Base-by-base conservation (phyloP, 2,329 filamentous ascomycete species). In the Harringtonia lauricola region DNA sequence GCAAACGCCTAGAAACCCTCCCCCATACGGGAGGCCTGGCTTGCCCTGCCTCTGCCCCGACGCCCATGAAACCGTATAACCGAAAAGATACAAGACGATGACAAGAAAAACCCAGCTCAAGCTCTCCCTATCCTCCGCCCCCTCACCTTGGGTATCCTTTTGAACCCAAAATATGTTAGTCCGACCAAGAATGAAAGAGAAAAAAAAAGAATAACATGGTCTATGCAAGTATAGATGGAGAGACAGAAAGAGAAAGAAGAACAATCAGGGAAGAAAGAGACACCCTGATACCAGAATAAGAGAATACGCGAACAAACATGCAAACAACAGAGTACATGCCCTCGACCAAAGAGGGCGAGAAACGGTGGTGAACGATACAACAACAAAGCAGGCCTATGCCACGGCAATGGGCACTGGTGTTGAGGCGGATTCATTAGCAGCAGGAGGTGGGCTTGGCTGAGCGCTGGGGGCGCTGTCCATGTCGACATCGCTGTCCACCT, bases 381-480 rank as follows among this genome's bases (percentile, higher is more conserved):
- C 10, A 7, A 30, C 22, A 39, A 26, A 8, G 22, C 17, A 38
- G 18, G 39, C 19, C 17, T 19, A 42, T 17, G 43, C 43, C 14
- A 42, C 42, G 10, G 48, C 48, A 4, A 48, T 43, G 15, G 48
- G 38, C 12, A 47, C 41, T 4, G 48, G 38, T 2, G 43, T 36
- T 18, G 43, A 36, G 6, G 39, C n/a, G n/a, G 47, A 34, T 22
- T 47, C 47, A 18, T 33, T 37, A 3, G 49, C 39, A 13, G 39
- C 14, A 9, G 42, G 19, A 4, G 74, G 72, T 8, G 74, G 76
- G 42, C 69, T 70, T 8, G 66, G 67, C n/a, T 67, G 59, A 13
- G 73, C 52, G 52, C 72, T 77, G 9, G 70, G 63, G 12, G 59
- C 60, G 52, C 70, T 75, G 43, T 61, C 66, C 64, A 74, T 74